Percentiles rank a stretch among this genome's conserved stretches.
Conservation (phyloP, 2,329 filamentous ascomycete species). For the Zymoseptoria crescenta region DNA sequence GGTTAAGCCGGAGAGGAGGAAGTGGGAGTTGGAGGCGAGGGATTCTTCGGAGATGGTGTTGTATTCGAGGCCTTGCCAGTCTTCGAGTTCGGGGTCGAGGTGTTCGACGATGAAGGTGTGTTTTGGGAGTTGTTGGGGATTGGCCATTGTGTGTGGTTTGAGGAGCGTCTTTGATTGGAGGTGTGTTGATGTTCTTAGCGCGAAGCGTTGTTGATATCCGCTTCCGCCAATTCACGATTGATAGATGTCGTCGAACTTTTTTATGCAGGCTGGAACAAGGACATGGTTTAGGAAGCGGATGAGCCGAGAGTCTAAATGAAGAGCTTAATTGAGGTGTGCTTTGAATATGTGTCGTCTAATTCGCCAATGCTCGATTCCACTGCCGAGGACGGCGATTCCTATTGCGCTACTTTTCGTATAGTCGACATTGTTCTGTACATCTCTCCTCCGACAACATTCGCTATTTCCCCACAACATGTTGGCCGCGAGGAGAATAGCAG, state of each 20-base stretch:
- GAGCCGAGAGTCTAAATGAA: neutral
- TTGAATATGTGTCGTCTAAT: neutral
- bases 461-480: constrained; percentile 12
- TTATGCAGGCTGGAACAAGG: constrained; percentile 1
- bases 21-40: constrained; percentile 50
- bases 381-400: neutral
- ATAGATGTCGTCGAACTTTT: constrained; percentile 3
- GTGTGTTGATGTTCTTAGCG: no score
- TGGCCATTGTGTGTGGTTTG: neutral
- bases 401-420: neutral
- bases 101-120: constrained; percentile 92
- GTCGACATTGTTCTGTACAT: neutral
- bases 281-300: neutral
- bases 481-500: constrained; percentile 18
- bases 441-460: neutral
- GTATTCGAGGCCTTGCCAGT: constrained; percentile 94
- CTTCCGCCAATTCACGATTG: neutral
- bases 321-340: neutral
- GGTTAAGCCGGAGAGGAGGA: constrained; percentile 27
- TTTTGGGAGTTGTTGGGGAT: constrained; percentile 6
- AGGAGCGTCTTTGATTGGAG: no score
- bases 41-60: constrained; percentile 78
- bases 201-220: no score
- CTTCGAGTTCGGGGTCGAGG: constrained; percentile 85
- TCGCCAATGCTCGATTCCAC: neutral